A percentile compares a stretch with the other conserved stretches of the same genome.
phyloP scores from a whole-genome alignment of 108 stramenopile genomes.

The Discostella pseudostelligera region DNA sequence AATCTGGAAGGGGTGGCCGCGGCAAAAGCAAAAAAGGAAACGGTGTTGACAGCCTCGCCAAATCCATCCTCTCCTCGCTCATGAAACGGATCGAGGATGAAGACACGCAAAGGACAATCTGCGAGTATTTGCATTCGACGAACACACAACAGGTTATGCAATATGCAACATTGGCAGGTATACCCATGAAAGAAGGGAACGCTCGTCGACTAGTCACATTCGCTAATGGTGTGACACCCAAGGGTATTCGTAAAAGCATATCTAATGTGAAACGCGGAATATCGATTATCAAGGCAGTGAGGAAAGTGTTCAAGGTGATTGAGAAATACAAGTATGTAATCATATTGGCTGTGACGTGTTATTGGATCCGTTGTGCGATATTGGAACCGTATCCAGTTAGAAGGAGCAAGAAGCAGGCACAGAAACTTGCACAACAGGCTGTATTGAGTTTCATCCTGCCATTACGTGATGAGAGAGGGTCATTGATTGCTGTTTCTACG shows the following conservation, averaged over 20 bases:
- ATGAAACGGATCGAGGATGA: conserved; percentile 71
- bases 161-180: conserved; percentile 63
- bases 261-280: conserved; percentile 46
- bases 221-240: conserved; percentile 64
- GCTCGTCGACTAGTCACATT: conserved; percentile 48
- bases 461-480: conserved; percentile 43
- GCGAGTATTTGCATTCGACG: conserved; percentile 56
- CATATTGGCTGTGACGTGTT: conserved; percentile 43
- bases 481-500: conserved; percentile 27
- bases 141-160: conserved; percentile 56
- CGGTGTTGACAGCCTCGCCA: conserved; percentile 53
- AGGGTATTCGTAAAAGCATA: conserved; percentile 51
- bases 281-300: conserved; percentile 46
- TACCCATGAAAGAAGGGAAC: conserved; percentile 52
- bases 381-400: conserved; percentile 49
- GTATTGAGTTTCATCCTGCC: conserved; percentile 15
- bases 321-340: conserved; percentile 68
- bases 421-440: conserved; percentile 23
- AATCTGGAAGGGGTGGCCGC: conserved; percentile 27
- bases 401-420: conserved; percentile 14
- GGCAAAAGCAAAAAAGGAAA: conserved; percentile 24
- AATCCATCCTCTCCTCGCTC: conserved; percentile 58
- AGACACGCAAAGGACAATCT: conserved; percentile 63
- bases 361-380: conserved; percentile 72
- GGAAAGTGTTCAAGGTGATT: conserved; percentile 56